Evolutionary conservation across 2,329 filamentous ascomycete species (phyloP), one percentile per base, ranked within the genome.

Genomic region (Claviceps quebecensis): DNA sequence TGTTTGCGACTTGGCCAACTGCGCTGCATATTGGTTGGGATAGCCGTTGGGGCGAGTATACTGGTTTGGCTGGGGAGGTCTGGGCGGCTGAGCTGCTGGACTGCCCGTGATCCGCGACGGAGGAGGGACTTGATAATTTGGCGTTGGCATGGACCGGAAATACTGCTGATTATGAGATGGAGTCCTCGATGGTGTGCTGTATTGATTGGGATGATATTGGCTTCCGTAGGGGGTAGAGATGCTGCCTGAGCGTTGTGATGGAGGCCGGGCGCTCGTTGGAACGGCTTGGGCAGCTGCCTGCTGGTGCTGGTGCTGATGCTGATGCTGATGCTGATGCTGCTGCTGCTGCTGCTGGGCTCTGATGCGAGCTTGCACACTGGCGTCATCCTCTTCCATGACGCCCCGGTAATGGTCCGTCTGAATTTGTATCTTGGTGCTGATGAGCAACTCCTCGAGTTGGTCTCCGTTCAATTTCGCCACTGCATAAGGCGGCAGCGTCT

Each of bases 381-480:
- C 74, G 56, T 88, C 84, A 58, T 95, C 88, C 59, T 91, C 87
- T 58, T 94, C 88, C 79, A 94, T 83, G 4, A 84, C 80, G 4
- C 89, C 89, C 56, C 77, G 78, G 64, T 86, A 86, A 60, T 88
- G 81, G 49, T 84, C 81, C 6, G 77, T 81, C 54, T 86, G 80
- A 46, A 94, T 72, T 53, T 87, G 70, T 19, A 95, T 77, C 62
- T 81, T 87, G 45, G 81, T 87, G 68, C 84, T 91, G 62, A 95
- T 84, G 55, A 87, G 83, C 47, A 95, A 72, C 53, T 89, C 86
- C 34, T 83, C 84, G n/a, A 95, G 69, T 64, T 89, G 86, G 62
- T 94, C 85, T 9, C 88, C 88, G 59, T 94, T 84, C 55, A 95
- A 72, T 60, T 93, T 91, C 5, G 89, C 83, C 23, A 95, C 85